phyloP scores from a whole-genome alignment of 73 alveolate species.

The Paramecium pentaurelia region DNA sequence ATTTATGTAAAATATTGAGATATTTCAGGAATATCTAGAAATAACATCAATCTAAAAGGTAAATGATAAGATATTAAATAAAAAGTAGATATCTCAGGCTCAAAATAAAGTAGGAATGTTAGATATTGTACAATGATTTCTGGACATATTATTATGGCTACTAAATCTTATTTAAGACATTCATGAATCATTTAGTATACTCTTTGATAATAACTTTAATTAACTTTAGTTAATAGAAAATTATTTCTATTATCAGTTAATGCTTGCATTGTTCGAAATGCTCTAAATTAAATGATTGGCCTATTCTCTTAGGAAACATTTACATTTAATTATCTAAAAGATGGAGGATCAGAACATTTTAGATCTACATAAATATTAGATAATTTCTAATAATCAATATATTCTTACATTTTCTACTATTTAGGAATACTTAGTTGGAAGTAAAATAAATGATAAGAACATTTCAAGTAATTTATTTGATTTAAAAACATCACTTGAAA shows the following conservation, averaged over 20 bases:
- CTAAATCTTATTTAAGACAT: conserved; percentile 11
- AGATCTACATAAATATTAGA: conserved; percentile 6
- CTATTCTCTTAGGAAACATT: background rate
- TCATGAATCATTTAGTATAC: background rate
- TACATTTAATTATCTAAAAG: conserved; percentile 6
- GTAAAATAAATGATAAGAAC: background rate
- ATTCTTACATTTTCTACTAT: background rate
- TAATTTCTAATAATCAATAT: background rate
- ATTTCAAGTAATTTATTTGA: background rate
- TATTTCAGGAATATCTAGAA: background rate
- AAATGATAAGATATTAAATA: background rate
- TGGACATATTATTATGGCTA: conserved; percentile 22
- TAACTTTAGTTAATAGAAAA: background rate
- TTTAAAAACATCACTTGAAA: background rate
- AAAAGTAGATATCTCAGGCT: background rate
- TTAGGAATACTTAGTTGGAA: background rate
- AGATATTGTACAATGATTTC: conserved; percentile 1
- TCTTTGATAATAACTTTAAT: background rate
- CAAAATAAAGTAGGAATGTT: background rate
- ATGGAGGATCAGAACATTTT: background rate
- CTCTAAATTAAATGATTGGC: background rate
- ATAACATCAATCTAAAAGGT: conserved; percentile 37
- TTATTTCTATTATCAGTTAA: conserved; percentile 29
- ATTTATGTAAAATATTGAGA: background rate
- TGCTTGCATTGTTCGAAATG: conserved; percentile 34